A percentile compares a stretch with the other conserved stretches of the same genome.
Evolutionary conservation across 1,139 yeast genomes (phyloP).

Genomic region (Pichia sp.): DNA sequence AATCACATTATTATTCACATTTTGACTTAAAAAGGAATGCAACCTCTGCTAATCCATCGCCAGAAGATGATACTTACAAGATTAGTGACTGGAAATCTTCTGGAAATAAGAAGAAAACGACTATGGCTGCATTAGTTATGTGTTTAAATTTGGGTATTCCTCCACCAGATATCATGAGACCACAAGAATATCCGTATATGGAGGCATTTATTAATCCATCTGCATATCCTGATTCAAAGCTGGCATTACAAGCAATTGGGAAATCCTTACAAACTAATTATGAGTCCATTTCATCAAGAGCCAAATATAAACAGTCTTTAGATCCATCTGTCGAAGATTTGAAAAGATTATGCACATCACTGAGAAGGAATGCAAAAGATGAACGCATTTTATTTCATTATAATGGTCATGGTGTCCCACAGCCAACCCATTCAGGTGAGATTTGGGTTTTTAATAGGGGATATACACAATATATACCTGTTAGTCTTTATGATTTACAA

Average conservation of each 20-base stretch:
- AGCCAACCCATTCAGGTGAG: slow-evolving; percentile 96
- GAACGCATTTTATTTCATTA: slow-evolving; percentile 88
- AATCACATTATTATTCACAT: slow-evolving; percentile 29
- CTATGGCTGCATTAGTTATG: slow-evolving; percentile 86
- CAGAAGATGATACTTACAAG: slow-evolving; percentile 52
- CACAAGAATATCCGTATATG: slow-evolving; percentile 87
- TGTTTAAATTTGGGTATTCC: slow-evolving; percentile 93
- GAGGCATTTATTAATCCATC: slow-evolving; percentile 96
- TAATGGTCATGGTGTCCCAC: slow-evolving; percentile 98
- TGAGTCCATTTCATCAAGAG: slow-evolving; percentile 80
- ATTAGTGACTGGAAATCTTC: slow-evolving; percentile 87
- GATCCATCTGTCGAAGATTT: slow-evolving; percentile 97
- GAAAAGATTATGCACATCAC: slow-evolving; percentile 81
- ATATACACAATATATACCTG: slow-evolving; percentile 95
- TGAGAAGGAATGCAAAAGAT: slow-evolving; percentile 87
- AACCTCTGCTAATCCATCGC: slow-evolving; percentile 82
- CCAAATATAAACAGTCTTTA: slow-evolving; percentile 82
- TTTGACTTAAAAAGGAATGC: slow-evolving; percentile 64
- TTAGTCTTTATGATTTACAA: slow-evolving; percentile 85
- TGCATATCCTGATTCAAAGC: slow-evolving; percentile 76
- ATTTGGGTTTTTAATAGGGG: slow-evolving; percentile 98
- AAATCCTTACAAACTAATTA: slow-evolving; percentile 82
- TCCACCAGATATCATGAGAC: slow-evolving; percentile 93
- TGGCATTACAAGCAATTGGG: slow-evolving; percentile 89
- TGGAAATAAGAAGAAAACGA: slow-evolving; percentile 87